Evolutionary conservation across 306 rosid species (phyloP).

Genomic region (Trifolium pratense): DNA sequence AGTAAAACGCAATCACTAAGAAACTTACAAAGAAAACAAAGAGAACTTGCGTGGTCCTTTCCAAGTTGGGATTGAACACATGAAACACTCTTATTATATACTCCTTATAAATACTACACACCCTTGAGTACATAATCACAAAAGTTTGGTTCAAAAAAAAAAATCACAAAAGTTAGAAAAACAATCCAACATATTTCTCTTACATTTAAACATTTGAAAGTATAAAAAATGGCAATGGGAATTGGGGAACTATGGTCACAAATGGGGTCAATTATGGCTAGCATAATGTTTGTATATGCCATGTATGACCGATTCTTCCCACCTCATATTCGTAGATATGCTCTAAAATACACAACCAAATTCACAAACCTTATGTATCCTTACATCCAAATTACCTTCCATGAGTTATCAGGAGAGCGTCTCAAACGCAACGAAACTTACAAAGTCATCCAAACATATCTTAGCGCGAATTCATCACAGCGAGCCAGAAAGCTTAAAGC

Average conservation of each 20-base stretch:
- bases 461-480: not conserved
- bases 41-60: not conserved
- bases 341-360: not conserved
- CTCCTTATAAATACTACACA: not conserved
- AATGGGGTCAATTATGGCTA: not conserved
- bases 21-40: not conserved
- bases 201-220: not conserved
- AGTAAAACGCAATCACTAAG: too few species aligned
- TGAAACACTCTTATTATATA: too few species aligned
- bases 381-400: not conserved
- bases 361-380: not conserved
- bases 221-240: not conserved
- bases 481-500: conserved; percentile 5
- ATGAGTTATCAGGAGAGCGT: not conserved
- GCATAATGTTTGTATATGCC: conserved; percentile 14
- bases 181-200: not conserved
- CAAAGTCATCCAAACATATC: conserved; percentile 2
- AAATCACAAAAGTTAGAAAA: too few species aligned
- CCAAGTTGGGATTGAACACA: too few species aligned
- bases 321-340: not conserved
- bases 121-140: too few species aligned
- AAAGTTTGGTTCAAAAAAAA: too few species aligned
- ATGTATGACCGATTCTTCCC: conserved; percentile 8
- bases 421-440: not conserved
- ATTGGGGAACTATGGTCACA: conserved; percentile 6